Conservation (phyloP, 192 early-diverging fungal genomes). For the Rhizophagus prolifer region DNA sequence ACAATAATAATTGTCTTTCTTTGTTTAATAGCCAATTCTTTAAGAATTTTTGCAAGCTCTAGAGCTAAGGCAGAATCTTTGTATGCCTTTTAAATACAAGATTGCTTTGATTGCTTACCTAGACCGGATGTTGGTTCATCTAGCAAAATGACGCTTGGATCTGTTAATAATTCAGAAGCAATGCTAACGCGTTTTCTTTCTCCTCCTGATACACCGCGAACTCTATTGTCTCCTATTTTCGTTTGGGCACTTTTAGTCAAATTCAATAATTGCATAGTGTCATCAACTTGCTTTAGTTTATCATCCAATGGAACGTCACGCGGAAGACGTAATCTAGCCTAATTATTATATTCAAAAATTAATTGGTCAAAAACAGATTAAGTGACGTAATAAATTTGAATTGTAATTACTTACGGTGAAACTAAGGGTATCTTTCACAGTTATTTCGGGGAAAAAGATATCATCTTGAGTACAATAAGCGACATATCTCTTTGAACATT, state of each 20-base stretch:
- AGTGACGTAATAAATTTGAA: neutral
- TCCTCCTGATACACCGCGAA: slow-evolving; percentile 73
- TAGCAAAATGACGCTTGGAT: slow-evolving; percentile 64
- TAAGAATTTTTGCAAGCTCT: slow-evolving; percentile 11
- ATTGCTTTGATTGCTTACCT: slow-evolving; percentile 39
- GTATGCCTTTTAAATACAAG: neutral
- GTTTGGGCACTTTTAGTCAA: slow-evolving; percentile 68
- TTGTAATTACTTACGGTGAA: slow-evolving; percentile 43
- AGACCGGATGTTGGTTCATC: slow-evolving; percentile 77
- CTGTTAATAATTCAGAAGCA: slow-evolving; percentile 69
- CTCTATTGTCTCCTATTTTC: slow-evolving; percentile 58
- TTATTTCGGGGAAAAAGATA: slow-evolving; percentile 52
- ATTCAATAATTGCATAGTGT: slow-evolving; percentile 59
- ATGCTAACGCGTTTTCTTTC: slow-evolving; percentile 77
- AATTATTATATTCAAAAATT: slow-evolving; percentile 17
- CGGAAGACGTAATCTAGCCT: slow-evolving; percentile 44
- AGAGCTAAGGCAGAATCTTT: slow-evolving; percentile 16
- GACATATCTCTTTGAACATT: slow-evolving; percentile 51
- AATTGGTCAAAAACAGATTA: slow-evolving; percentile 30
- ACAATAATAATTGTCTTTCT: slow-evolving; percentile 75
- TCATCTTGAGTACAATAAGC: slow-evolving; percentile 62
- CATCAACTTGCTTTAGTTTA: slow-evolving; percentile 47
- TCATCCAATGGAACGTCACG: neutral
- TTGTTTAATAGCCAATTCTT: slow-evolving; percentile 9
- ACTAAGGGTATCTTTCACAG: slow-evolving; percentile 74